phyloP scores from a whole-genome alignment of 495 filamentous ascomycete genomes.

The Hypoxylon rickii region DNA sequence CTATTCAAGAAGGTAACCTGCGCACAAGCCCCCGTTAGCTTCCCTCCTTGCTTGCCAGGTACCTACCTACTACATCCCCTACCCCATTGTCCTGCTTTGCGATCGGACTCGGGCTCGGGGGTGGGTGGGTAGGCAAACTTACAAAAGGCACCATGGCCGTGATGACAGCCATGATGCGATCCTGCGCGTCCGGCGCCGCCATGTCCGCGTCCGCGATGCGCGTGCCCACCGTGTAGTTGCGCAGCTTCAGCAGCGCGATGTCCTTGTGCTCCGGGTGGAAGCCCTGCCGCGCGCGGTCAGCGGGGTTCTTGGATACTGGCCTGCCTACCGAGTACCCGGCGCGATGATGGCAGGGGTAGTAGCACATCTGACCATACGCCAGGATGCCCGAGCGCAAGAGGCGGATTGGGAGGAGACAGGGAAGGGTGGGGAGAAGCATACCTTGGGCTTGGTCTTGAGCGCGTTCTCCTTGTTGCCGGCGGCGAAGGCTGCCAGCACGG shows the following conservation, averaged over 20 bases:
- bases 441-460: constrained; percentile 85
- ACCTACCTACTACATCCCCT: no score
- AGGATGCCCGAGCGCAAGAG: background rate
- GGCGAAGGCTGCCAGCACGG: constrained; percentile 67
- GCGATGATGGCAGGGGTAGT: no score
- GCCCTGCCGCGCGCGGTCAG: no score
- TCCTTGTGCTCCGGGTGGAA: constrained; percentile 73
- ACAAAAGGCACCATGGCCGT: constrained; percentile 68
- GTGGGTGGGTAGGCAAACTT: no score
- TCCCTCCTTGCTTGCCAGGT: background rate
- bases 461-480: constrained; percentile 69
- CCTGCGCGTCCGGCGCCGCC: constrained; percentile 53
- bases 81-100: no score
- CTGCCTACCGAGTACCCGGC: no score
- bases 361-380: constrained; percentile 17
- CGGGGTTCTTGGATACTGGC: no score
- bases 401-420: background rate
- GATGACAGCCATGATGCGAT: constrained; percentile 58
- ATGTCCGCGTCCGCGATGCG: constrained; percentile 64
- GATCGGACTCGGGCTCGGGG: no score
- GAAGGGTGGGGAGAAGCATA: constrained; percentile 43
- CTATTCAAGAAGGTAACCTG: constrained; percentile 67
- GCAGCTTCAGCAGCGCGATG: constrained; percentile 74
- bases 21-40: constrained; percentile 17
- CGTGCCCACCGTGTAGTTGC: constrained; percentile 72